Evolutionary conservation across 2,329 filamentous ascomycete genomes (phyloP), one percentile per base, ranked within the genome.

Genomic region (Coniella lustricola): DNA sequence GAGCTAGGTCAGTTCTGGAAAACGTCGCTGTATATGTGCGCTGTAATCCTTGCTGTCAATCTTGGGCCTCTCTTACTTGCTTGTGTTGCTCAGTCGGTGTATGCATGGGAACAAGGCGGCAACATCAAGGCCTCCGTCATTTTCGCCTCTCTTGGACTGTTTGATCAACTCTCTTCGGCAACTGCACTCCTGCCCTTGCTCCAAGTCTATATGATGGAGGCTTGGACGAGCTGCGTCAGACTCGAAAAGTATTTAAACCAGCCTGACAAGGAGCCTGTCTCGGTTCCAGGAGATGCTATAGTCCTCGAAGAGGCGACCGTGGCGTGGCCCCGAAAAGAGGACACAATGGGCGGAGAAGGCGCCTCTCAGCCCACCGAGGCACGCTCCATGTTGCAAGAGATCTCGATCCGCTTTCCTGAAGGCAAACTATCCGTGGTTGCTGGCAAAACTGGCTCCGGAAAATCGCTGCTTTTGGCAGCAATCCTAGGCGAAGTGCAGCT

Each of bases 401-500:
- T 67, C 5, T 58, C 56, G 17, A 56, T 69, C 3, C 54, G 57
- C 5, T 69, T 69, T 32, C 64, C 64, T 3, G 51, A 47, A 18
- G 60, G 60, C 14, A 59, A 64, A 20, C 56, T 70, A 35, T 67
- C 60, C 20, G 55, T 70, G 5, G 59, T 70, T 14, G 58, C 62
- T 1, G 67, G 67, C 8, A 67, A 66, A 40, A 69, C 67, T 1
- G 67, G 67, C 2, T 60, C 66, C 3, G 67, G 67, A 3, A 70
- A 70, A 56, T 67, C 63, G 29, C 62, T 68, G 3, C 56, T 70
- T 13, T 55, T 70, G 34, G 63, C 67, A 1, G 64, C 67, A 7
- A 62, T 70, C 20, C 54, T 69, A 3, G 67, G 67, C 5, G 67
- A 70, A 46, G 66, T 67, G 21, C 62, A 66, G 41, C 57, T 68